Evolutionary conservation across 257 asterid species (phyloP), one percentile per base, ranked within the genome.

Genomic region (Lantana camara): DNA sequence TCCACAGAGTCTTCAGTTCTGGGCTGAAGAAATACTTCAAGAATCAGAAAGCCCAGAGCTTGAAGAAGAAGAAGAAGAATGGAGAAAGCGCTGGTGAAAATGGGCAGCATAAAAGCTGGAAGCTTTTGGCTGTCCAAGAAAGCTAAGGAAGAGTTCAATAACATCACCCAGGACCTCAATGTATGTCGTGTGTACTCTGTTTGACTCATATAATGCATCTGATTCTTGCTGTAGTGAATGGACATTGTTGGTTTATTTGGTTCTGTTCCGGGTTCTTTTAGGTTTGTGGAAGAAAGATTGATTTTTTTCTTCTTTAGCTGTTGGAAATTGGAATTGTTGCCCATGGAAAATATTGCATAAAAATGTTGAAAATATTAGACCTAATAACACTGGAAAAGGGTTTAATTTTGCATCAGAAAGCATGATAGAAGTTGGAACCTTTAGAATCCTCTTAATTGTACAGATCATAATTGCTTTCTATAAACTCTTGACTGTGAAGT

Each of bases 41-140:
- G 22, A 27, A 50, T 22, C 21, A 41, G 12, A 34, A 57, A 63
- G 62, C 77, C 44, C 59, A 53, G 41, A 48, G 41, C 59, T 52
- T 45, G 29, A 19, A 27, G 32, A 27, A 27, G 38, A 15, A 54
- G 45, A 20, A 22, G 54, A 40, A 27, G 29, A 67, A 86, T 86
- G 95, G 95, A 86, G 83, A 83, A 81, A 61, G 86, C 90, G 9
- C 47, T 86, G 58, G 71, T 78, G 60, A 81, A 79, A 79, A 70
- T 86, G 73, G 88, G 86, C 66, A 83, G 90, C 69, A 55, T 81
- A 10, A 83, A 86, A 86, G 82, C 88, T 65, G 88, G 91, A 58
- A 79, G 85, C 80, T 86, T 79, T 77, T 86, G 95, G 95, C 77
- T 86, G 16, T 79, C 95, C 8, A 81, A 86, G 77, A 86, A 86